Evolutionary conservation across 1,284 basidiomycete genomes (phyloP), one percentile per base, ranked within the genome.

Genomic region (Paramarasmius palmivorus): DNA sequence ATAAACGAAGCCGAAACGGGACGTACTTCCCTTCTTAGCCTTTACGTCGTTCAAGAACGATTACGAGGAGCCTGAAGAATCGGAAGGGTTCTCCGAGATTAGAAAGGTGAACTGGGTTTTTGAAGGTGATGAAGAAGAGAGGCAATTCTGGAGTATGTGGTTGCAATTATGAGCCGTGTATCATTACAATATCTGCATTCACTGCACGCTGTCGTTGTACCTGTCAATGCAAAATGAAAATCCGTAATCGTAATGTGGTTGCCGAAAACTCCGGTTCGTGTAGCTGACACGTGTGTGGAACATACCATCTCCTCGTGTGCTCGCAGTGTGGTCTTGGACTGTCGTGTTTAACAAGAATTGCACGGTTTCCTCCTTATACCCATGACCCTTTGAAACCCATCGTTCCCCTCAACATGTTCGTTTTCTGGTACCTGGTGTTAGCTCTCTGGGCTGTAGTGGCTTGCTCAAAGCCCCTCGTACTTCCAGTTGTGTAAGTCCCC

Each of bases 101-200:
- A 84, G 80, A 60, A 81, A 73, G 29, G 83, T 96, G 14, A 86
- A 91, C 56, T 95, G 91, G 82, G 73, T 81, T 17, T 95, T 92
- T 58, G 78, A 88, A 42, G 93, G 93, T 1, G 77, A 71, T 6
- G 84, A 85, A 42, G 86, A 87, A 57, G 88, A 92, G 60, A 75
- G 74, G 54, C 74, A 65, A 57, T 70, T 78, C 56, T 96, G 93
- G 93, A 81, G 78, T 49, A 87, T 86, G 81, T 92, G 90, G 87
- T 69, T 87, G 53, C 86, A 88, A 60, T n/a, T 46, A 32, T 32
- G 29, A 32, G 29, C 29, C 29, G 29, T 32, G 12, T 32, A 32
- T 12, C 29, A 32, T 6, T 32, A 32, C 12, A 32, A 12, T 12
- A 32, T n/a, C n/a, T n/a, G n/a, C n/a, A n/a, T n/a, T n/a, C n/a